Conservation (phyloP, 768 basidiomycete genomes). For the Saitozyma sp. region DNA sequence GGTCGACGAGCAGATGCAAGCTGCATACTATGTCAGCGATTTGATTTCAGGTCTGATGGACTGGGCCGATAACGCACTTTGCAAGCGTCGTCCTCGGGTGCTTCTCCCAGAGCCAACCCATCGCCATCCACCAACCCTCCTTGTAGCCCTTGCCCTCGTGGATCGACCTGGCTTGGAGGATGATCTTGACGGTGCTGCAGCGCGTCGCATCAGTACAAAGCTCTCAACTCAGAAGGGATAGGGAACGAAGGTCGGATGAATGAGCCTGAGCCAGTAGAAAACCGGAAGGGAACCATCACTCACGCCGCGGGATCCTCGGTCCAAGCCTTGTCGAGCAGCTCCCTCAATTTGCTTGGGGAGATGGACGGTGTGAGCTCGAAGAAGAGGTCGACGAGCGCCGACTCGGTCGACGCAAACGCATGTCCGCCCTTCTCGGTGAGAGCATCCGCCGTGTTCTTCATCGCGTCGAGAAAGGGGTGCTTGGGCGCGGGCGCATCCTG, state of each 20-base stretch:
- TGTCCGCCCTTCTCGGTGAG: conserved; percentile 26
- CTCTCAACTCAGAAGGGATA: not conserved
- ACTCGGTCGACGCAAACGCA: conserved; percentile 11
- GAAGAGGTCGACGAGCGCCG: conserved; percentile 30
- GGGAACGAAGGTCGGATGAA: not conserved
- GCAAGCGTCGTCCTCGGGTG: conserved; percentile 70
- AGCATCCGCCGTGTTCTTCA: conserved; percentile 13
- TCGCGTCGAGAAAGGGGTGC: conserved; percentile 20
- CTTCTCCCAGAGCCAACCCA: conserved; percentile 68
- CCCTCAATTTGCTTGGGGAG: conserved; percentile 2
- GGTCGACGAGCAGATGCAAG: conserved; percentile 60
- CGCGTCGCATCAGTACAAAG: not conserved
- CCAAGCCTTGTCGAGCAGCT: conserved; percentile 61
- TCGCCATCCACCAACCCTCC: conserved; percentile 63
- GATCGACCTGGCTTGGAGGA: conserved; percentile 70
- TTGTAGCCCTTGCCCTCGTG: conserved; percentile 65
- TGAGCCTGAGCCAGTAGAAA: not conserved
- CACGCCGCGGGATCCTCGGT: conserved; percentile 57
- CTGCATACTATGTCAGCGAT: conserved; percentile 9
- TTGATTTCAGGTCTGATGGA: not conserved
- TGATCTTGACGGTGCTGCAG: conserved; percentile 62
- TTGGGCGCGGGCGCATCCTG: not conserved
- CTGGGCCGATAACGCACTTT: conserved; percentile 51
- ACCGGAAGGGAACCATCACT: not conserved
- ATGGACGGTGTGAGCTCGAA: conserved; percentile 21